phyloP scores from a whole-genome alignment of 345 rosid species.

The Linum lewisii region DNA sequence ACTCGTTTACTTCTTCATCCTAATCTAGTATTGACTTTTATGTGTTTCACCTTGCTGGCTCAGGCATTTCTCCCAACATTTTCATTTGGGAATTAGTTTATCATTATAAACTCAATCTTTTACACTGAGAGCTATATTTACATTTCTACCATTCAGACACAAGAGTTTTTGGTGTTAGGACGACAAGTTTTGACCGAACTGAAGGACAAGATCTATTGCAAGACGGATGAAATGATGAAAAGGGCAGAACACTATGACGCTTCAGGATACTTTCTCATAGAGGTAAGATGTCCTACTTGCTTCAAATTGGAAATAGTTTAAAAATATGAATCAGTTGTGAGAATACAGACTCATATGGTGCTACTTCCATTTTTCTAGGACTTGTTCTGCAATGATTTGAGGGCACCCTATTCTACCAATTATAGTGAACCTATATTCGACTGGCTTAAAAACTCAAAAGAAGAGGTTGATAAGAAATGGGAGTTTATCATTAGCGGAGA shows the following conservation, averaged over 20 bases:
- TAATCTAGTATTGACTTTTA: too few relatives aligned
- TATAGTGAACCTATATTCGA: constrained; percentile 60
- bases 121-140: not conserved
- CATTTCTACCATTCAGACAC: constrained; percentile 32
- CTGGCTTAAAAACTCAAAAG: constrained; percentile 64
- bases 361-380: constrained; percentile 32
- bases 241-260: constrained; percentile 62
- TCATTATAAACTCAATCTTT: too few relatives aligned
- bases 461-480: constrained; percentile 67
- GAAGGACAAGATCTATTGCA: constrained; percentile 72
- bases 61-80: too few relatives aligned
- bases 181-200: constrained; percentile 54
- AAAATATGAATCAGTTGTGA: not conserved
- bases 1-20: too few relatives aligned
- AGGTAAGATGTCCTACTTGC: constrained; percentile 31
- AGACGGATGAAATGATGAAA: constrained; percentile 62
- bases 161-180: constrained; percentile 81
- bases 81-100: too few relatives aligned
- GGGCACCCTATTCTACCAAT: constrained; percentile 50
- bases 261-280: constrained; percentile 87
- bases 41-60: too few relatives aligned
- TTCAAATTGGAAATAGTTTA: not conserved
- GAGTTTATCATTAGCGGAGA: constrained; percentile 52
- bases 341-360: not conserved
- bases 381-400: constrained; percentile 65